Base-by-base conservation (phyloP, 208 protist genomes). In the Tritrichomonas musculus region DNA sequence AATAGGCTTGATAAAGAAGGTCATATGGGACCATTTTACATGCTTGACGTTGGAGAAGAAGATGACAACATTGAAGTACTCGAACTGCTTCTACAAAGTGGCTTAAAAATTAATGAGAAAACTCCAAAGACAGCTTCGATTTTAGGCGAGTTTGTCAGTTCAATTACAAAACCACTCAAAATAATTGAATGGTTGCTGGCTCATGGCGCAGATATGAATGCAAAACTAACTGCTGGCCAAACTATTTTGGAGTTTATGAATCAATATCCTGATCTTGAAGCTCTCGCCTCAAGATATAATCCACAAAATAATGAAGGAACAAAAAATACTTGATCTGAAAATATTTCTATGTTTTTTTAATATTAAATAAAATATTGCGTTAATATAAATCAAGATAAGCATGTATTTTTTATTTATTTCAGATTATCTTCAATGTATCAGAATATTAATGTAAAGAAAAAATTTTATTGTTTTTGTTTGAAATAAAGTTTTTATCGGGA, bases 1-100 rank as follows among this genome's bases (percentile, higher is more conserved):
- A 88, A 88, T 88, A 9, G 77, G 20, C 14, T 88, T 4, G 77
- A 88, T 57, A n/a, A 88, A 57, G 77, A 88, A 22, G 77, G 77
- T 27, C 77, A 57, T 20, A 11, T 88, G 9, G 77, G 77, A 27
- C 77, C 77, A 17, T 88, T 53, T 22, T 88, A 88, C 47, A 27
- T 88, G 25, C 5, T 57, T 14, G 77, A 88, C 39, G 47, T 88
- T 33, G 77, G n/a, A 53, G 47, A 88, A 88, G 44, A 44, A 88
- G 77, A 88, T 60, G 77, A 53, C 25, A 44, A 57, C 17, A 88
- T 88, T 20, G 47, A 88, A 57, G 44, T 88, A 33, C 27, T 88
- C 0, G 77, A 88, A 36, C 27, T 88, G 25, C 47, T 88, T 4
- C 20, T 88, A 0, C 20, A 88, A 27, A n/a, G 17, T 1, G 77